These are phyloP conservation scores for Fusarium staphyleae DNA, from an alignment of 2,329 filamentous ascomycete genomes.

Conservation along the genomic window DNA sequence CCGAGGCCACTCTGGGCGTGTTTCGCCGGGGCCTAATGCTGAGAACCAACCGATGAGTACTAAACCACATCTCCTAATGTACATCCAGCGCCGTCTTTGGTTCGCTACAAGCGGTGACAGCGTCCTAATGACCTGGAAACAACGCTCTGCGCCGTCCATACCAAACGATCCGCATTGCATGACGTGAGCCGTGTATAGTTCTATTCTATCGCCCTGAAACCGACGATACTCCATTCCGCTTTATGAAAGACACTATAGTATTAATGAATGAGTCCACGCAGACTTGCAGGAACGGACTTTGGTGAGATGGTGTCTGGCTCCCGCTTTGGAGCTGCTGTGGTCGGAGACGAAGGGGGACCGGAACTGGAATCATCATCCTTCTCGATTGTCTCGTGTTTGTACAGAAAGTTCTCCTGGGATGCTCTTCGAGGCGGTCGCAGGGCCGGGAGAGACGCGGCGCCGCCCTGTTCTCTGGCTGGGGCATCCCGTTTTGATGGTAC, in stretches of 20 bases:
- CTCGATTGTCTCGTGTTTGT: constrained; percentile 23
- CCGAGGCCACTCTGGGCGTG: constrained; percentile 14
- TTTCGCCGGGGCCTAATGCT: constrained; percentile 12
- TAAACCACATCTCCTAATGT: constrained; percentile 12
- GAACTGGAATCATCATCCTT: constrained; percentile 10
- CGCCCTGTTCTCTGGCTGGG: constrained; percentile 3
- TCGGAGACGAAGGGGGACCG: constrained; percentile 33
- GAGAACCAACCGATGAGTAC: constrained; percentile 8
- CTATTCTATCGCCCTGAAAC: constrained; percentile 3
- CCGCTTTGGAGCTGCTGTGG: constrained; percentile 21
- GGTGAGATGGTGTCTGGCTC: constrained; percentile 53
- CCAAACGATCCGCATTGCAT: constrained; percentile 23
- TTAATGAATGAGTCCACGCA: constrained; percentile 50
- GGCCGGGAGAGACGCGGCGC: constrained; percentile 26
- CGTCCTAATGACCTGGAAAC: constrained; percentile 15
- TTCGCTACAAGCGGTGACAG: constrained; percentile 12
- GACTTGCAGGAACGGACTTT: constrained; percentile 50
- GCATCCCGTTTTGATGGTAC: constrained; percentile 6
- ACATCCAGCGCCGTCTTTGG: constrained; percentile 15
- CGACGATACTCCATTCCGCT: not conserved
- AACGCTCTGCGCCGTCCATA: constrained; percentile 28
- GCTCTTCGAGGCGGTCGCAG: constrained; percentile 35
- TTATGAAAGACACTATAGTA: not conserved
- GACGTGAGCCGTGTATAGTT: constrained; percentile 7
- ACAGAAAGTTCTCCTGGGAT: constrained; percentile 28